Evolutionary conservation across 306 rosid genomes (phyloP), one percentile per base, ranked within the genome.

Genomic region (Canavalia gladiata): DNA sequence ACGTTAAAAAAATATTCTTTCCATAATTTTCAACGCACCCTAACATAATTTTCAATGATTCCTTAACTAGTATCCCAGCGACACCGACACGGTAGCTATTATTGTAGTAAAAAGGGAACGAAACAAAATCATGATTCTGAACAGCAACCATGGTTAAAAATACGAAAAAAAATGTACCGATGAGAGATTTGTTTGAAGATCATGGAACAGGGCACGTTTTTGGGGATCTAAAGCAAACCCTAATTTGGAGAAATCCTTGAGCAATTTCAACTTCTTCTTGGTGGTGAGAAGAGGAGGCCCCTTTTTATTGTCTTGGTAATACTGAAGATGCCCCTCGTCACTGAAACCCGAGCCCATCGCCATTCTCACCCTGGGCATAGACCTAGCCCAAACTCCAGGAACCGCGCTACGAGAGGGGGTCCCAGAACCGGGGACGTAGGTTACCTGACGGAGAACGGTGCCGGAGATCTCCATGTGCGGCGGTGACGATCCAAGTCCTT

Each of bases 391-490:
- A 76, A 57, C 75, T 29, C 79, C 39, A 25, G 78, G 45, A 47
- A 7, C 47, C 39, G 5, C 71, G 46, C 86, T 42, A 74, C 34
- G 71, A 50, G 13, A 33, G 1, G 65, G 67, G 39, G 41, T 31
- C 5, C 75, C 74, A 18, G 5, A 50, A 9, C 81, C 83, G 76
- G 74, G 42, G 41, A 81, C 35, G 33, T 31, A 52, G 68, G 87
- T 49, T 1, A 83, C 60, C 13, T 76, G 89, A 30, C 89, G 85
- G 72, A 88, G 78, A 82, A 88, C 86, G 63, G 86, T 73, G 68
- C 97, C 94, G 63, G 92, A 89, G 31, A 86, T 87, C 82, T 92
- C 98, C 98, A 91, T 91, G 34, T 70, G 35, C 31, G 55, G 76
- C 63, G 68, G 28, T 46, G 78, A 47, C 12, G 31, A 2, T 30